Evolutionary conservation across 345 rosid genomes (phyloP).

Genomic region (Ceriops tagal): DNA sequence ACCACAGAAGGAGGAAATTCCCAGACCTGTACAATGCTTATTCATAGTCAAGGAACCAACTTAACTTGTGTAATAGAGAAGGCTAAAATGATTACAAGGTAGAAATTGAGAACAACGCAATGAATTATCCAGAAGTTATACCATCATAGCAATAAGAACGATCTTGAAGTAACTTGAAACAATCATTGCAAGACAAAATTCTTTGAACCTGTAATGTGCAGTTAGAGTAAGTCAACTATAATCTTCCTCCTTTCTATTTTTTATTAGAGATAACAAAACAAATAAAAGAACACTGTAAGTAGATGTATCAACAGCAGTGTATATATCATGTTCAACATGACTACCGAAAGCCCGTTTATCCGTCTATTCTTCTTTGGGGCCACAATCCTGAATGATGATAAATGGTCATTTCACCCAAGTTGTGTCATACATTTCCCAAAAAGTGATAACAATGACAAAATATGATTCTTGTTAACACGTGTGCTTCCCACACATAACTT

Average conservation of each 20-base stretch:
- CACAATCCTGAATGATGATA: background rate
- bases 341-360: background rate
- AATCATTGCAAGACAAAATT: conserved; percentile 47
- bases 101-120: background rate
- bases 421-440: background rate
- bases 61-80: background rate
- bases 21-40: conserved; percentile 61
- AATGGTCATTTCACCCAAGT: background rate
- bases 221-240: background rate
- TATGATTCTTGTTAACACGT: too few species aligned
- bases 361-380: background rate
- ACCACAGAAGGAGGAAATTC: conserved; percentile 63
- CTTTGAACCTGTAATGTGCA: conserved; percentile 37
- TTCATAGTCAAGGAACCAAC: conserved; percentile 6
- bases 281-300: conserved; percentile 1
- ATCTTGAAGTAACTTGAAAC: conserved; percentile 81
- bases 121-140: conserved; percentile 26
- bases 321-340: background rate
- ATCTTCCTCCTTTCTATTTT: background rate
- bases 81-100: conserved; percentile 3
- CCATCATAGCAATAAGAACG: conserved; percentile 66
- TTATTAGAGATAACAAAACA: background rate
- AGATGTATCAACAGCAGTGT: background rate
- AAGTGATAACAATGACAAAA: too few species aligned
- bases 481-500: background rate